These are phyloP conservation scores for Coprinellus aureogranulatus DNA, from an alignment of 768 basidiomycete genomes.

Conservation along the genomic window DNA sequence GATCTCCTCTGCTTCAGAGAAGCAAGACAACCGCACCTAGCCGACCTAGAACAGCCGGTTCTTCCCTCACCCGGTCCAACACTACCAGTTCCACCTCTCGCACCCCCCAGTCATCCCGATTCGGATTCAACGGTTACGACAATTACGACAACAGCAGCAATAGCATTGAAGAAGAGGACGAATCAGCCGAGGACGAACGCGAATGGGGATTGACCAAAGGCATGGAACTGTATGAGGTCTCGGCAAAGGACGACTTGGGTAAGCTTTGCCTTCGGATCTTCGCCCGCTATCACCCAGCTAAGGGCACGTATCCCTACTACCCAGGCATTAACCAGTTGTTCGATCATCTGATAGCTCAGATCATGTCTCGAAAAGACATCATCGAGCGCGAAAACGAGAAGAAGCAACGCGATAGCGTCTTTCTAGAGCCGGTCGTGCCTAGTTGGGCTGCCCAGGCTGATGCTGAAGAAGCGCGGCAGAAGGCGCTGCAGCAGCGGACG, in stretches of 20 bases:
- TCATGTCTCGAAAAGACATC: constrained; percentile 72
- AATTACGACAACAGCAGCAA: constrained; percentile 61
- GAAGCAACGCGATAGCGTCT: constrained; percentile 81
- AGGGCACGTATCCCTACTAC: constrained; percentile 4
- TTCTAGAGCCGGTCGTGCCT: constrained; percentile 63
- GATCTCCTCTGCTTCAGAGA: constrained; percentile 51
- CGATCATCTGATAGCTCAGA: constrained; percentile 71
- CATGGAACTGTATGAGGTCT: constrained; percentile 89
- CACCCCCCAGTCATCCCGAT: constrained; percentile 55
- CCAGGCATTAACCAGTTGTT: constrained; percentile 81
- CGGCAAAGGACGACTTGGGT: constrained; percentile 87
- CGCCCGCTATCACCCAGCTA: constrained; percentile 8
- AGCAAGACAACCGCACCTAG: constrained; percentile 46
- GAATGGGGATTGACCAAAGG: constrained; percentile 80
- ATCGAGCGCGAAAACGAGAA: constrained; percentile 82
- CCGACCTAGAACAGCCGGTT: constrained; percentile 48
- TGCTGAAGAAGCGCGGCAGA: constrained; percentile 69
- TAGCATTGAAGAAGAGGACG: constrained; percentile 66
- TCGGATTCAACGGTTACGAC: constrained; percentile 53
- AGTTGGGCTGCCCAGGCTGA: constrained; percentile 80
- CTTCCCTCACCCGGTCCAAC: constrained; percentile 46
- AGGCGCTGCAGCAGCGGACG: constrained; percentile 38
- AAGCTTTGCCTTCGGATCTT: constrained; percentile 24
- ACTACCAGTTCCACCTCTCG: constrained; percentile 41
- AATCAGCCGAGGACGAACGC: constrained; percentile 58